Evolutionary conservation across 2,329 filamentous ascomycete genomes (phyloP).

Genomic region (Myriosclerotinia curreyana): DNA sequence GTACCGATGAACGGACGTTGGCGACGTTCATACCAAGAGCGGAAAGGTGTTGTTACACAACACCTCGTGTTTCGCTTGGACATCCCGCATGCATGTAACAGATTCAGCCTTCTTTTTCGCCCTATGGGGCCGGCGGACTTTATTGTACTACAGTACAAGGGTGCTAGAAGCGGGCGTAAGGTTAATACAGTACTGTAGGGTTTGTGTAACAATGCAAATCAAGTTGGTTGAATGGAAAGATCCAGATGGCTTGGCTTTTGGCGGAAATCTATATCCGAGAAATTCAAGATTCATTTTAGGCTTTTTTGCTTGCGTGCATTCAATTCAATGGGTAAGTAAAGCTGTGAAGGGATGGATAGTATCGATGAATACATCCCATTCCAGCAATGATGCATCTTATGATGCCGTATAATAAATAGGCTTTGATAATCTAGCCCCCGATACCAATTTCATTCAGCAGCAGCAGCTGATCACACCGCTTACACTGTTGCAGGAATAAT

Average conservation of each 20-base stretch:
- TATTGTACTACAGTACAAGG: background rate
- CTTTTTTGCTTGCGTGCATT: conserved; percentile 3
- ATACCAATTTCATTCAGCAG: conserved; percentile 8
- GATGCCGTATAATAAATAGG: background rate
- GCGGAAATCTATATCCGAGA: conserved; percentile 5
- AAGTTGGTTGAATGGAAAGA: conserved; percentile 6
- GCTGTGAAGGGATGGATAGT: background rate
- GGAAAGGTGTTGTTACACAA: conserved; percentile 13
- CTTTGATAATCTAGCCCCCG: conserved; percentile 11
- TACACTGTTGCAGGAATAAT: background rate
- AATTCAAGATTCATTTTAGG: background rate
- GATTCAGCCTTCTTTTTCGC: conserved; percentile 24
- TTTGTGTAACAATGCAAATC: conserved; percentile 12
- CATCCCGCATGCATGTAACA: conserved; percentile 4
- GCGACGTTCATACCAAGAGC: conserved; percentile 11
- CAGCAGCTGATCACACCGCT: conserved; percentile 15
- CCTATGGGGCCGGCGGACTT: conserved; percentile 12
- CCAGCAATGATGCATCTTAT: conserved; percentile 11
- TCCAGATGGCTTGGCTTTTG: conserved; percentile 15
- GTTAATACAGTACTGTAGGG: conserved; percentile 4
- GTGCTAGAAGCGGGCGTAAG: conserved; percentile 9
- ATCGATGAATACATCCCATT: conserved; percentile 1
- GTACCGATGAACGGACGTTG: conserved; percentile 12
- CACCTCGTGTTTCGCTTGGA: conserved; percentile 20
- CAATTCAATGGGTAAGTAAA: no score